Percentiles rank a stretch among this genome's conserved stretches.
These are phyloP conservation scores for Torulaspora delbrueckii DNA, from an alignment of 805 yeast species.

Conservation along the genomic window DNA sequence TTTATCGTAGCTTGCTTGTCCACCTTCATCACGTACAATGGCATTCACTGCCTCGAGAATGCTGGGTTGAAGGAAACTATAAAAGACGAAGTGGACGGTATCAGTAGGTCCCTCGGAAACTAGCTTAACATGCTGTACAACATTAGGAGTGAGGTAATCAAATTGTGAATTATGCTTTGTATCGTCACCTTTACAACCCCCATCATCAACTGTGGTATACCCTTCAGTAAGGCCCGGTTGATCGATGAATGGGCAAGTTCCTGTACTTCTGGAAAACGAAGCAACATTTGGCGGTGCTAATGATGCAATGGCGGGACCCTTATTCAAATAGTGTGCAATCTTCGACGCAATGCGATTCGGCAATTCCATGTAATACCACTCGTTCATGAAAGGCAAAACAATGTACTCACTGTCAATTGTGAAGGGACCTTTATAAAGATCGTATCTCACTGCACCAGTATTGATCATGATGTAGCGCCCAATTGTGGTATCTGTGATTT, in stretches of 20 bases:
- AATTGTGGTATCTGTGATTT: conserved; percentile 25
- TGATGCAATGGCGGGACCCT: conserved; percentile 30
- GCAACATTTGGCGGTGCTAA: conserved; percentile 17
- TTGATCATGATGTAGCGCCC: conserved; percentile 62
- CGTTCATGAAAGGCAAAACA: conserved; percentile 79
- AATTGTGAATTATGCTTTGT: conserved; percentile 57
- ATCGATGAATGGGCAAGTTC: conserved; percentile 24
- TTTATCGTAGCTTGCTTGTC: conserved; percentile 30
- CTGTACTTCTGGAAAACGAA: neutral
- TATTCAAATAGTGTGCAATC: conserved; percentile 54
- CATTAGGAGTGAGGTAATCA: conserved; percentile 69
- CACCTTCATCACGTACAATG: conserved; percentile 6
- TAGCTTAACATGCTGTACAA: conserved; percentile 46
- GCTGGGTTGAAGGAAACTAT: conserved; percentile 63
- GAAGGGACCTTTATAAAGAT: conserved; percentile 76
- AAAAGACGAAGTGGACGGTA: conserved; percentile 66
- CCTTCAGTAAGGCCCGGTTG: conserved; percentile 50
- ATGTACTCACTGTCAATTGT: conserved; percentile 75
- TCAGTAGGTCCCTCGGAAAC: conserved; percentile 22
- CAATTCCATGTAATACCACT: conserved; percentile 64
- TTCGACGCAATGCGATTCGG: conserved; percentile 53
- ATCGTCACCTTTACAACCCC: conserved; percentile 86
- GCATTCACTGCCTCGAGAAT: conserved; percentile 43
- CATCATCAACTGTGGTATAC: conserved; percentile 76
- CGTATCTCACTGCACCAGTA: conserved; percentile 86